Evolutionary conservation across 768 basidiomycete species (phyloP).

Genomic region (Leccinum sublutescens): DNA sequence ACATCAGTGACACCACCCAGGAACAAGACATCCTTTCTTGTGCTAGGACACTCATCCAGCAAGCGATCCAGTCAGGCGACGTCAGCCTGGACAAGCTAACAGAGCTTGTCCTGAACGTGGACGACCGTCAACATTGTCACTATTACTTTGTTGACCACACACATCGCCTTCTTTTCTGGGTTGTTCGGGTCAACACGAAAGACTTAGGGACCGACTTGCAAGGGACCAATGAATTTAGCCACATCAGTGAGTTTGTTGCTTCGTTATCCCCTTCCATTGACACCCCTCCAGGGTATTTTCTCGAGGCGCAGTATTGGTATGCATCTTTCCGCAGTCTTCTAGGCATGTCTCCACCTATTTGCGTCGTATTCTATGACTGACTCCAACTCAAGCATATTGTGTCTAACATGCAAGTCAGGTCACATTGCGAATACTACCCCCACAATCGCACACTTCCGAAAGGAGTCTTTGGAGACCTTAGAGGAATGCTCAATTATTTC

Average conservation of each 20-base stretch:
- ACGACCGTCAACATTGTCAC: background rate
- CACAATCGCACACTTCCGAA: slow-evolving; percentile 4
- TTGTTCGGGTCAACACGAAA: background rate
- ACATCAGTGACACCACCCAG: background rate
- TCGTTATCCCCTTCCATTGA: background rate
- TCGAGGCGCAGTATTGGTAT: slow-evolving; percentile 18
- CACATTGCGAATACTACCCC: slow-evolving; percentile 18
- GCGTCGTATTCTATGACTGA: background rate
- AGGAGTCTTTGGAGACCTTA: slow-evolving; percentile 7
- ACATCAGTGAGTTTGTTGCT: slow-evolving; percentile 12
- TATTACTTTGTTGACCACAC: slow-evolving; percentile 22
- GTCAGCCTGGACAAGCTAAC: slow-evolving; percentile 8
- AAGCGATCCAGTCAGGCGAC: background rate
- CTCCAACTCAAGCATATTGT: background rate
- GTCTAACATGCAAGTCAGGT: slow-evolving; percentile 10
- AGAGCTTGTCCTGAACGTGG: slow-evolving; percentile 15
- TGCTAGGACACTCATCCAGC: slow-evolving; percentile 7
- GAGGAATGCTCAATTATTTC: slow-evolving; percentile 17
- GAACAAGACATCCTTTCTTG: slow-evolving; percentile 1
- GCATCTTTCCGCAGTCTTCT: background rate
- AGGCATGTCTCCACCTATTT: background rate
- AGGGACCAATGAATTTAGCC: slow-evolving; percentile 3
- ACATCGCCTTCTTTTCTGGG: slow-evolving; percentile 18
- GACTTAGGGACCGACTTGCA: slow-evolving; percentile 2
- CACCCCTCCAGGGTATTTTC: slow-evolving; percentile 6